phyloP scores from a whole-genome alignment of 1,139 yeast genomes.

The Suhomyces bolitotheri region DNA sequence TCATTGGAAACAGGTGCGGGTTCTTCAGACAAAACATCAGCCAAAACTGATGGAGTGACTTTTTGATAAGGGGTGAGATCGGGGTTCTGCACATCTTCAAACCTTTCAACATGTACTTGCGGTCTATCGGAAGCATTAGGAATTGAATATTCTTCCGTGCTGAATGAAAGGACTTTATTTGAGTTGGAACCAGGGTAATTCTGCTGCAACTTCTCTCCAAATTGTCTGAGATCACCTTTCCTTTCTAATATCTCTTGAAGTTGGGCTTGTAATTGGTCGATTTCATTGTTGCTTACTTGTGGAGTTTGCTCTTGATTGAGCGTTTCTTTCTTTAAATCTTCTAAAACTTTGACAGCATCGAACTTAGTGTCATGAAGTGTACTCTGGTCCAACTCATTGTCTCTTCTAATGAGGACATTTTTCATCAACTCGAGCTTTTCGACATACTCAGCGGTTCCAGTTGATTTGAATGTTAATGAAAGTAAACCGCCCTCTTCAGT shows the following conservation, averaged over 20 bases:
- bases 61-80: slow-evolving; percentile 24
- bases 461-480: slow-evolving; percentile 45
- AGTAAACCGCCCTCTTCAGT: slow-evolving; percentile 47
- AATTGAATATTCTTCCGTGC: slow-evolving; percentile 14
- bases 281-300: not conserved
- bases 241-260: slow-evolving; percentile 22
- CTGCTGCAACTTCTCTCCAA: slow-evolving; percentile 20
- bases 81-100: slow-evolving; percentile 29
- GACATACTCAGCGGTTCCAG: slow-evolving; percentile 38
- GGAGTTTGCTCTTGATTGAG: slow-evolving; percentile 7
- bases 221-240: slow-evolving; percentile 16
- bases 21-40: too few species aligned
- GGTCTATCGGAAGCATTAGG: slow-evolving; percentile 9
- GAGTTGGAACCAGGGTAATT: slow-evolving; percentile 19
- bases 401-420: slow-evolving; percentile 10
- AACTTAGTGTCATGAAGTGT: slow-evolving; percentile 24
- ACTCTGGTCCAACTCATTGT: slow-evolving; percentile 4
- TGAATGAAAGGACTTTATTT: slow-evolving; percentile 17
- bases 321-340: slow-evolving; percentile 23
- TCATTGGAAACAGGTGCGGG: slow-evolving; percentile 1
- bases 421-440: slow-evolving; percentile 40
- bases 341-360: slow-evolving; percentile 20
- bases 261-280: slow-evolving; percentile 12
- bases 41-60: slow-evolving; percentile 1
- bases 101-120: slow-evolving; percentile 18